Percentiles rank a stretch among this genome's conserved stretches.
Evolutionary conservation across 805 yeast genomes (phyloP).

Genomic region (Pachysolen tannophilus): DNA sequence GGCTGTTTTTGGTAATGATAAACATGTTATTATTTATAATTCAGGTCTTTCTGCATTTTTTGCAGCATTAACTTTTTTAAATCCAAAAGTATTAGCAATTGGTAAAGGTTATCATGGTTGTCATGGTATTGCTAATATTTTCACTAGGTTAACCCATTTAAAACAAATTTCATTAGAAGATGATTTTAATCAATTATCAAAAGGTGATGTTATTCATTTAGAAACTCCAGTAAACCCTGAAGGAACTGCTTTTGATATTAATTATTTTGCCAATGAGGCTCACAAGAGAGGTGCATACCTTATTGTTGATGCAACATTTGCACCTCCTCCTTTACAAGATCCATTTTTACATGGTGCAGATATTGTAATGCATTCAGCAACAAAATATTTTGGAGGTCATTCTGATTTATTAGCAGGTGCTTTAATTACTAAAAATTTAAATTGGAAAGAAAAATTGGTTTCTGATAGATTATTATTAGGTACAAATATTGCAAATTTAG

Average conservation of each 20-base stretch:
- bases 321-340: constrained; percentile 83
- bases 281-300: constrained; percentile 71
- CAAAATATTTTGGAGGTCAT: constrained; percentile 95
- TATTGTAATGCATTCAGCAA: constrained; percentile 85
- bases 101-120: constrained; percentile 85
- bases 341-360: constrained; percentile 84
- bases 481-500: constrained; percentile 72
- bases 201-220: constrained; percentile 73
- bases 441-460: constrained; percentile 36
- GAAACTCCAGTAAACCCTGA: constrained; percentile 89
- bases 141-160: constrained; percentile 52
- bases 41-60: constrained; percentile 79
- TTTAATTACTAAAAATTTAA: constrained; percentile 52
- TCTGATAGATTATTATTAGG: constrained; percentile 69
- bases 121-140: constrained; percentile 58
- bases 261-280: constrained; percentile 57
- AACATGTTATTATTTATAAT: constrained; percentile 51
- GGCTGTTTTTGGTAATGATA: constrained; percentile 40
- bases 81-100: constrained; percentile 63
- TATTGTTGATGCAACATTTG: constrained; percentile 81
- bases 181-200: constrained; percentile 37
- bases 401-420: constrained; percentile 84
- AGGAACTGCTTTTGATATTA: constrained; percentile 59
- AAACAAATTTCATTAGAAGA: constrained; percentile 35
- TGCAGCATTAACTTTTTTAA: constrained; percentile 60